Evolutionary conservation across 2,329 filamentous ascomycete genomes (phyloP).

Genomic region (Graphilbum ipis-grandicollis): DNA sequence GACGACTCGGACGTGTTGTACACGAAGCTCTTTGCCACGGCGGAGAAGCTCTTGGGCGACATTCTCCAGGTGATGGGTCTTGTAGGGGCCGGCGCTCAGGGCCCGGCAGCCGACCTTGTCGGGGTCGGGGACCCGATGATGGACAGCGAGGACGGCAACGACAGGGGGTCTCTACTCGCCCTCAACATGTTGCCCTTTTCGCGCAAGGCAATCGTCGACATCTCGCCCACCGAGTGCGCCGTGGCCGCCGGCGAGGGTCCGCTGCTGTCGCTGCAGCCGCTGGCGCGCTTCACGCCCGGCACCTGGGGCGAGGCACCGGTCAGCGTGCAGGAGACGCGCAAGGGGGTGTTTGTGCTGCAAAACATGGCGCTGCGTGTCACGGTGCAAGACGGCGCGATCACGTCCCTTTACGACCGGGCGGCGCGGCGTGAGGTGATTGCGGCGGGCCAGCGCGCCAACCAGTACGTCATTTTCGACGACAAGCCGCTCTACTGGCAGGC

Average conservation of each 20-base stretch:
- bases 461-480: constrained; percentile 90
- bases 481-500: constrained; percentile 96
- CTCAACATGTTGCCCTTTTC: constrained; percentile 82
- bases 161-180: constrained; percentile 33
- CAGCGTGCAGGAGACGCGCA: constrained; percentile 28
- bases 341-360: constrained; percentile 57
- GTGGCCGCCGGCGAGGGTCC: constrained; percentile 40
- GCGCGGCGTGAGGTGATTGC: constrained; percentile 64
- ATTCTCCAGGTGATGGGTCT: constrained; percentile 53
- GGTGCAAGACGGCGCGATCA: constrained; percentile 61
- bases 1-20: constrained; percentile 89
- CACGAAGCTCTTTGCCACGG: constrained; percentile 62
- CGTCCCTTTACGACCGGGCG: constrained; percentile 61
- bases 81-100: constrained; percentile 36
- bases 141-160: background rate
- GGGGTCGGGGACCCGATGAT: background rate
- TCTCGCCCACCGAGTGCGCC: constrained; percentile 34
- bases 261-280: constrained; percentile 29
- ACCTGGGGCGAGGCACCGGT: constrained; percentile 24
- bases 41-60: constrained; percentile 52
- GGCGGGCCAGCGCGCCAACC: constrained; percentile 60
- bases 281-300: constrained; percentile 23
- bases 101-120: background rate
- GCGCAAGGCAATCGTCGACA: constrained; percentile 54
- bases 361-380: constrained; percentile 63